Evolutionary conservation across 2,329 filamentous ascomycete species (phyloP).

Genomic region (Keithomyces neogunnii): DNA sequence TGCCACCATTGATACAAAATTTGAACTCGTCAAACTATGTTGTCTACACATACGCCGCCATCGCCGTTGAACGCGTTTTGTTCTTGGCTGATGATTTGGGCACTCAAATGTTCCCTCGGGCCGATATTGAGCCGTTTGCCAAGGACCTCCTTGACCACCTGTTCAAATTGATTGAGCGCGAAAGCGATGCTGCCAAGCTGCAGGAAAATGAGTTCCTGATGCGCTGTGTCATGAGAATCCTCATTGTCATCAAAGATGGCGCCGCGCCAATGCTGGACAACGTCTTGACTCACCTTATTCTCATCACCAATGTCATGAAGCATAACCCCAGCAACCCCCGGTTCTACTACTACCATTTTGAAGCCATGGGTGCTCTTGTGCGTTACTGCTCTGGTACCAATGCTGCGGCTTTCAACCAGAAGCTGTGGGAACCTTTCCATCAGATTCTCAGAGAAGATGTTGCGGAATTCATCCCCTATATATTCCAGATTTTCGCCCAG

Average conservation of each 20-base stretch:
- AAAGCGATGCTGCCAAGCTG: slow-evolving; percentile 78
- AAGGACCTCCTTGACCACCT: slow-evolving; percentile 84
- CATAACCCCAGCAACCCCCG: slow-evolving; percentile 93
- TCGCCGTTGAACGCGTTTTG: slow-evolving; percentile 88
- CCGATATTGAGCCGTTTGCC: slow-evolving; percentile 70
- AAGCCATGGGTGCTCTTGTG: slow-evolving; percentile 84
- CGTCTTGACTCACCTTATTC: slow-evolving; percentile 76
- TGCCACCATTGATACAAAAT: slow-evolving; percentile 85
- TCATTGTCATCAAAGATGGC: slow-evolving; percentile 86
- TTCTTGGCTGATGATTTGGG: slow-evolving; percentile 71
- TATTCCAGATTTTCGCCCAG: slow-evolving; percentile 91
- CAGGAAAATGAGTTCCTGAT: slow-evolving; percentile 99
- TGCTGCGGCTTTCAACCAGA: slow-evolving; percentile 66
- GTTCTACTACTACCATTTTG: slow-evolving; percentile 98
- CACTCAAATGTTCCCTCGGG: slow-evolving; percentile 69
- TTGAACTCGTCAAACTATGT: slow-evolving; percentile 87
- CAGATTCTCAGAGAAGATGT: slow-evolving; percentile 74
- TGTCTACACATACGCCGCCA: slow-evolving; percentile 94
- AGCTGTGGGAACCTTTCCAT: slow-evolving; percentile 77
- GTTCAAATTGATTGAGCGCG: slow-evolving; percentile 83
- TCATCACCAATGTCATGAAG: slow-evolving; percentile 85
- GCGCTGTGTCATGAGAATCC: slow-evolving; percentile 95
- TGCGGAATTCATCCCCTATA: slow-evolving; percentile 92
- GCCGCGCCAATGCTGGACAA: slow-evolving; percentile 65
- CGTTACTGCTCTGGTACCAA: slow-evolving; percentile 55